phyloP scores from a whole-genome alignment of 2,329 filamentous ascomycete genomes.

The Ustilaginoidea virens region DNA sequence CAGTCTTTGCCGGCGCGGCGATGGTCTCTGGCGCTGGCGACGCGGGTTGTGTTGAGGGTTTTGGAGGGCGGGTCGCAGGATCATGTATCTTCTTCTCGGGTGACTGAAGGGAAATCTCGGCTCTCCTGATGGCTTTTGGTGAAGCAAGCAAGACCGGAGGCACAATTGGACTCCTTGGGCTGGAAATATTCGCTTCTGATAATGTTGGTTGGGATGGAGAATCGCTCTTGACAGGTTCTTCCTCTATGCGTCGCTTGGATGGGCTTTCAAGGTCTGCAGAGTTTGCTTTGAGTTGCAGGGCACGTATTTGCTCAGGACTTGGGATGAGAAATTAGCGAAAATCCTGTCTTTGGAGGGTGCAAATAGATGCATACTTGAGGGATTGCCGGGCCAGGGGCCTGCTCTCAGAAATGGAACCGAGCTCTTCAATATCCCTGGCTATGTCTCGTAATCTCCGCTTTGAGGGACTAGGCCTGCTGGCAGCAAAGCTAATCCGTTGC shows the following conservation, averaged over 20 bases:
- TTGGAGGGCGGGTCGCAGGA: not conserved
- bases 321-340: not conserved
- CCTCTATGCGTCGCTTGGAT: constrained; percentile 41
- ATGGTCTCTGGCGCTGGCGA: constrained; percentile 5
- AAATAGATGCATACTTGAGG: constrained; percentile 38
- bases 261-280: constrained; percentile 57
- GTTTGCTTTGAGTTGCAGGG: constrained; percentile 33
- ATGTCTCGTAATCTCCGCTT: constrained; percentile 42
- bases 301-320: constrained; percentile 48
- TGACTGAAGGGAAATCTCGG: constrained; percentile 7
- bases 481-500: constrained; percentile 24
- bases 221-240: constrained; percentile 37
- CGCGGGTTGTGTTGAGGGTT: constrained; percentile 1
- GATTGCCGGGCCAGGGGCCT: constrained; percentile 53
- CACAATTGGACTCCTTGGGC: constrained; percentile 13
- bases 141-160: constrained; percentile 17
- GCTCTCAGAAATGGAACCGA: constrained; percentile 48
- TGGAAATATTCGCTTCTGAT: constrained; percentile 6
- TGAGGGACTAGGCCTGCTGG: constrained; percentile 29
- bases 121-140: constrained; percentile 10
- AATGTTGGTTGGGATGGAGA: constrained; percentile 21
- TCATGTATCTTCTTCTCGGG: constrained; percentile 13
- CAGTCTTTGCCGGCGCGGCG: constrained; percentile 22
- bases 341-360: constrained; percentile 4
- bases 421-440: constrained; percentile 36